phyloP scores from a whole-genome alignment of 345 rosid genomes.

The Salix suchowensis region DNA sequence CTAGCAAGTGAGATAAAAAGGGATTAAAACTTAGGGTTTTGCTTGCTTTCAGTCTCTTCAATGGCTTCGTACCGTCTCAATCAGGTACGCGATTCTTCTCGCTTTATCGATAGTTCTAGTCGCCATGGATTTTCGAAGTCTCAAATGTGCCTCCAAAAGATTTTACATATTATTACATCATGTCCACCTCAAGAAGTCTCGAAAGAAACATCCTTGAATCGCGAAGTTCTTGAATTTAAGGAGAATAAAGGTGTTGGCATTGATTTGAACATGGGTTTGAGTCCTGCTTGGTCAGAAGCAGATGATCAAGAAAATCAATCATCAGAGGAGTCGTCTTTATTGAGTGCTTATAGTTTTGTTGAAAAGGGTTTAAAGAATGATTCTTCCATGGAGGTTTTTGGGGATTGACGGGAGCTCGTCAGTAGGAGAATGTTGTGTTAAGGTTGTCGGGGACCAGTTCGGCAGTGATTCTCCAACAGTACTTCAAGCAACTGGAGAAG shows the following conservation, averaged over 20 bases:
- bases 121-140: conserved; percentile 34
- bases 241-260: conserved; percentile 24
- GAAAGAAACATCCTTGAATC: neutral
- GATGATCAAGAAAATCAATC: neutral
- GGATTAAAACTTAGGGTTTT: neutral
- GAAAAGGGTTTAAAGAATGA: neutral
- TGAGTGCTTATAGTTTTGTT: neutral
- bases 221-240: neutral
- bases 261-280: conserved; percentile 36
- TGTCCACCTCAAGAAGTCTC: conserved; percentile 9
- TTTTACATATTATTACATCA: conserved; percentile 30
- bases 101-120: neutral
- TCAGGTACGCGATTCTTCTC: conserved; percentile 26
- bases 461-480: neutral
- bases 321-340: conserved; percentile 8
- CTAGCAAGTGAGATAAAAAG: neutral
- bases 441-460: neutral
- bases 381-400: neutral
- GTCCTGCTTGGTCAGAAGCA: conserved; percentile 11
- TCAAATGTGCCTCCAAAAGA: conserved; percentile 36
- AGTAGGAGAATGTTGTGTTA: conserved; percentile 10
- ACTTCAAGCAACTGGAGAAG: neutral
- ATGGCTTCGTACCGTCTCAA: conserved; percentile 4
- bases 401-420: conserved; percentile 21
- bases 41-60: neutral